phyloP scores from a whole-genome alignment of 2,329 filamentous ascomycete genomes.

The Leptographium radiaticola region DNA sequence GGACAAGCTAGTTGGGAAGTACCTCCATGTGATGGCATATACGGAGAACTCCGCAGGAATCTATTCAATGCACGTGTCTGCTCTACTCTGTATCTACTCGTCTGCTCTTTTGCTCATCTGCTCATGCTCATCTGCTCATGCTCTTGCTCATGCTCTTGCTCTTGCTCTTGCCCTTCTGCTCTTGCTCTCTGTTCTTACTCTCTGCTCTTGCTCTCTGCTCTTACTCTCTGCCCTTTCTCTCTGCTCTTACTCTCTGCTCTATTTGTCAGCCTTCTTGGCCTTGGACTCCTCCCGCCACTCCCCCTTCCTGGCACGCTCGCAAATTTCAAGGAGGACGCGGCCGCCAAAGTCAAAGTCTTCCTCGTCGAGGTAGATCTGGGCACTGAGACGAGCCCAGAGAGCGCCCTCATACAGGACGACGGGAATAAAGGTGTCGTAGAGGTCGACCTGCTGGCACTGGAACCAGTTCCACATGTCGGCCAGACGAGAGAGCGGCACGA shows the following conservation, averaged over 20 bases:
- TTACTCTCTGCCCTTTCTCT: not conserved
- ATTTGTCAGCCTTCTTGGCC: not conserved
- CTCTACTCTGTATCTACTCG: too few species aligned
- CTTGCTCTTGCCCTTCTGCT: not conserved
- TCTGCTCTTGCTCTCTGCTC: not conserved
- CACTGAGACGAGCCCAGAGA: conserved; percentile 52
- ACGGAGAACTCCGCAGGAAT: too few species aligned
- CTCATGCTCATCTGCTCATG: too few species aligned
- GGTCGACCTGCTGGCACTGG: conserved; percentile 23
- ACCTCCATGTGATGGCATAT: too few species aligned
- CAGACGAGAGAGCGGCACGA: conserved; percentile 9
- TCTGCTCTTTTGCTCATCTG: too few species aligned
- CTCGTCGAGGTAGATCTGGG: conserved; percentile 53
- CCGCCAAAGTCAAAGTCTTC: conserved; percentile 53
- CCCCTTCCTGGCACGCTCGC: conserved; percentile 7
- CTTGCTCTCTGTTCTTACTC: too few species aligned
- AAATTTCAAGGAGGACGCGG: conserved; percentile 26
- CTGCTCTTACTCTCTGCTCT: not conserved
- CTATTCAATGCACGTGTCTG: too few species aligned
- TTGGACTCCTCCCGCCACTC: conserved; percentile 4
- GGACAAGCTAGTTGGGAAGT: too few species aligned
- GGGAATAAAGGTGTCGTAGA: conserved; percentile 45
- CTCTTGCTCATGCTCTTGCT: too few species aligned
- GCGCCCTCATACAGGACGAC: conserved; percentile 38
- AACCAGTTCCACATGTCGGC: conserved; percentile 23